phyloP scores from a whole-genome alignment of 768 basidiomycete species.

The Mycena latifolia region DNA sequence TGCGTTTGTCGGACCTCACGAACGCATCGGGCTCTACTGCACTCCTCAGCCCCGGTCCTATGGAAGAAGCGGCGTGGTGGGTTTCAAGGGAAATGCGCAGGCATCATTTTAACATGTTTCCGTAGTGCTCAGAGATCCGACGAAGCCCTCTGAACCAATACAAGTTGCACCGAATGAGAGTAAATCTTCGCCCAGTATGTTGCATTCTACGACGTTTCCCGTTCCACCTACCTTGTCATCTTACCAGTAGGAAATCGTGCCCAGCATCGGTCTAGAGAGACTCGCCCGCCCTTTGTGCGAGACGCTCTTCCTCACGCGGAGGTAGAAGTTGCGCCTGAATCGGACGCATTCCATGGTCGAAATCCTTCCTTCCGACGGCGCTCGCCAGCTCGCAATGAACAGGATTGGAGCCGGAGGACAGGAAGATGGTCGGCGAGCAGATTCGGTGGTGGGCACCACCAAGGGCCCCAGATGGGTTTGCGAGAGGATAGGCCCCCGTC shows the following conservation, averaged over 20 bases:
- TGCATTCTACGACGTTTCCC: no score
- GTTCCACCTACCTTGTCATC: not conserved
- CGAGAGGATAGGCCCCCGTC: slow-evolving; percentile 18
- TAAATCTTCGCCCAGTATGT: not conserved
- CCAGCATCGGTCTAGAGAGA: no score
- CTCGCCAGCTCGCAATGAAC: slow-evolving; percentile 13
- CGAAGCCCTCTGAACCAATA: slow-evolving; percentile 10
- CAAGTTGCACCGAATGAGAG: not conserved
- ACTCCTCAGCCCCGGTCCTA: slow-evolving; percentile 16
- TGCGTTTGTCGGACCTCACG: not conserved
- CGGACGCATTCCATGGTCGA: no score
- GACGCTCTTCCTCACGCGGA: slow-evolving; percentile 21
- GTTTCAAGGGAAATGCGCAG: not conserved
- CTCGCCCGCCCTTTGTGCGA: slow-evolving; percentile 16
- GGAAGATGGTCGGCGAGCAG: slow-evolving; percentile 9
- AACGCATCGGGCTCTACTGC: slow-evolving; percentile 15
- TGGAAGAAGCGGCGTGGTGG: slow-evolving; percentile 8
- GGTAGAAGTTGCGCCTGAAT: not conserved
- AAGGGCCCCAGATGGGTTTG: slow-evolving; percentile 25
- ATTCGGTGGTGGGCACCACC: slow-evolving; percentile 14
- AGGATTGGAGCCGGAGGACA: slow-evolving; percentile 13
- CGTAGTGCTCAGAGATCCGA: not conserved
- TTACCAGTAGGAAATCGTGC: not conserved
- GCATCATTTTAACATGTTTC: not conserved
- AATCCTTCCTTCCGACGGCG: slow-evolving; percentile 28